Evolutionary conservation across 2,329 filamentous ascomycete species (phyloP), one percentile per base, ranked within the genome.

Genomic region (Ascochyta koolunga): DNA sequence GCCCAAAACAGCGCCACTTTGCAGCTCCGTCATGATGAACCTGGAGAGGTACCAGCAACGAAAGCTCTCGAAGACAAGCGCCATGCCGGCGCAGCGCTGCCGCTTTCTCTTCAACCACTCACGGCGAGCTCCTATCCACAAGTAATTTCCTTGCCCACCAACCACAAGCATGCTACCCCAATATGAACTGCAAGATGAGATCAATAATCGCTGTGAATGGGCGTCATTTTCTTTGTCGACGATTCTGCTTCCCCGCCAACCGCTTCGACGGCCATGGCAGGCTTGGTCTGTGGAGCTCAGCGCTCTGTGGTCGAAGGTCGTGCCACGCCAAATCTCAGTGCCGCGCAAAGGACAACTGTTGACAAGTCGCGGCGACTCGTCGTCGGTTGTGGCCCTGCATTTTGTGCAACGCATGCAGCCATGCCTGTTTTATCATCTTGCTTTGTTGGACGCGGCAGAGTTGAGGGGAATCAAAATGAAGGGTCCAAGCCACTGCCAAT

Each of bases 141-240:
- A 58, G 56, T 65, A 66, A 71, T 71, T 64, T 71, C 66, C 64
- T 54, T 37, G 27, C 33, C 50, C 56, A 48, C 64, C 67, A 67
- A 66, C 61, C 54, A 49, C 50, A 62, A 54, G 43, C 44, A 54
- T 47, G 46, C 43, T 53, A 57, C 36, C 36, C 37, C 50, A 50
- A 50, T 43, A 50, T 52, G 47, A 46, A 44, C 45, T 54, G 27
- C 58, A 60, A 61, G 46, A 65, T 66, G 64, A 66, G 45, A 55
- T 63, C 62, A 64, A 68, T 58, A 60, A 45, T 0, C 56, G 43
- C 51, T 60, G 57, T 62, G 58, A 53, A 59, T 62, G 57, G 59
- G 49, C 62, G 55, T 63, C 51, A 50, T 59, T 48, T 56, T 58
- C 49, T 53, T 40, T 44, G 39, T 49, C 44, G 35, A 40, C 47